phyloP scores from a whole-genome alignment of 345 rosid genomes.

The Populus tremula region DNA sequence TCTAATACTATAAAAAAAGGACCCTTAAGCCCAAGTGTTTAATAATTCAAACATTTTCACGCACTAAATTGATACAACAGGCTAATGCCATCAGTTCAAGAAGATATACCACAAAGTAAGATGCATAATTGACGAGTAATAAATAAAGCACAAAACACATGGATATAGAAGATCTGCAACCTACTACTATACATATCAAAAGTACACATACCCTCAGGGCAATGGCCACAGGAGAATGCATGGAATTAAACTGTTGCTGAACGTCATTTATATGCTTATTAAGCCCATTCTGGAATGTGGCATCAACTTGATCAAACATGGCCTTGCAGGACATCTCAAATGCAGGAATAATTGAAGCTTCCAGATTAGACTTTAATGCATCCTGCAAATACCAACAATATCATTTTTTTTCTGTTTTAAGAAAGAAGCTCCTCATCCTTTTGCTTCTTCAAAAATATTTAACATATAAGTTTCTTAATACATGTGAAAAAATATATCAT shows the following conservation, averaged over 20 bases:
- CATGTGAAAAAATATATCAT: neutral
- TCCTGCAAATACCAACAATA: slow-evolving; percentile 43
- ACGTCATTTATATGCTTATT: slow-evolving; percentile 61
- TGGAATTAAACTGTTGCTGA: slow-evolving; percentile 63
- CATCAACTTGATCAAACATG: slow-evolving; percentile 89
- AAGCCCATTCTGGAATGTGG: slow-evolving; percentile 78
- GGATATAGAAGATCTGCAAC: neutral
- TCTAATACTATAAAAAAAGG: neutral
- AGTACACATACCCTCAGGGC: slow-evolving; percentile 56
- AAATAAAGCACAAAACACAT: neutral
- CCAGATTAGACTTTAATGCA: slow-evolving; percentile 53
- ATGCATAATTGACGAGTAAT: neutral
- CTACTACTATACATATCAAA: neutral
- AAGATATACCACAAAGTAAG: neutral
- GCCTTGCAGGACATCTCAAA: slow-evolving; percentile 85
- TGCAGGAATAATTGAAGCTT: slow-evolving; percentile 75
- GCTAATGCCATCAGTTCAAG: neutral
- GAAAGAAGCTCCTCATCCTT: neutral
- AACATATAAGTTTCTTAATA: neutral
- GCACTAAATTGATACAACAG: neutral
- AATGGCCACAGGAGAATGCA: slow-evolving; percentile 62
- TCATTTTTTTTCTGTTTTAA: slow-evolving; percentile 5
- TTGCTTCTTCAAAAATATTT: neutral
- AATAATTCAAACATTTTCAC: neutral
- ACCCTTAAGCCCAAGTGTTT: neutral